Conservation (phyloP, 306 rosid genomes). For the Betula pendula region DNA sequence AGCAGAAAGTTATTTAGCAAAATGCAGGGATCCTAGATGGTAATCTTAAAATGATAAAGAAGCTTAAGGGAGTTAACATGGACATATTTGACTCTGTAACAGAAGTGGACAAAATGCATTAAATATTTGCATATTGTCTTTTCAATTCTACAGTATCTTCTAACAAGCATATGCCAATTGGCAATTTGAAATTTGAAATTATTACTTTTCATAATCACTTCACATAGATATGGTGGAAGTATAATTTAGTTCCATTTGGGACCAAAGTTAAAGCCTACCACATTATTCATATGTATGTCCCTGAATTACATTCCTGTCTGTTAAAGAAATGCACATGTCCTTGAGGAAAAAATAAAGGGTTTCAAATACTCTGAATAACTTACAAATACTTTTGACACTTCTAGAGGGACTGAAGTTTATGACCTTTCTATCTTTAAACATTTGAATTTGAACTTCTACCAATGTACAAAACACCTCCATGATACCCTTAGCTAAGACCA, state of each 20-base stretch:
- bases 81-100: not conserved
- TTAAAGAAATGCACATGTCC: not conserved
- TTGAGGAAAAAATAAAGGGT: not conserved
- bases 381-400: not conserved
- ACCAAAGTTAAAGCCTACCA: not conserved
- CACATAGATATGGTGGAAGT: not conserved
- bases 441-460: not conserved
- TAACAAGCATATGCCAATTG: not conserved
- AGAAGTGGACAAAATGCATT: not conserved
- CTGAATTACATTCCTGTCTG: not conserved
- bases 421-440: not conserved
- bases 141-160: not conserved
- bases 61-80: not conserved
- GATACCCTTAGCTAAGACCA: not conserved
- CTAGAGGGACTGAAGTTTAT: not conserved
- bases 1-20: not conserved
- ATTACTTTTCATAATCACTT: not conserved
- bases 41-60: not conserved
- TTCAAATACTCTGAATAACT: not conserved
- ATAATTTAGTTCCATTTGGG: not conserved
- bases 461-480: not conserved
- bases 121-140: not conserved
- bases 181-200: no score
- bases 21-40: not conserved
- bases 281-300: not conserved